A percentile compares a stretch with the other conserved stretches of the same genome.
These are phyloP conservation scores for Haplosporangium sp. DNA, from an alignment of 371 early-diverging fungal species.

Conservation along the genomic window DNA sequence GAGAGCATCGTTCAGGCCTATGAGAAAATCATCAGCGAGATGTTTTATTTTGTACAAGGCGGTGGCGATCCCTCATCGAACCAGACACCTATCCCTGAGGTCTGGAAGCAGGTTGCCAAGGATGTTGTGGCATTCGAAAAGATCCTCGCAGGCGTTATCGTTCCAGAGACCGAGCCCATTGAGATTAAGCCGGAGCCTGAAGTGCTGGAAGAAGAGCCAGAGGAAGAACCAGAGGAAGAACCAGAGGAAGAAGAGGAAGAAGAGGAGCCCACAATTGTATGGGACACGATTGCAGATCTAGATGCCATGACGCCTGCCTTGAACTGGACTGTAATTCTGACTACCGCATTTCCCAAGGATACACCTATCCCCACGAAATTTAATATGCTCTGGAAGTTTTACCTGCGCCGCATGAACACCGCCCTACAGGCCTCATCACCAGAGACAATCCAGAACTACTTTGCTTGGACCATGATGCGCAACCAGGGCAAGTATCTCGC, in stretches of 20 bases:
- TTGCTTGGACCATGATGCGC: conserved; percentile 41
- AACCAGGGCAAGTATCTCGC: conserved; percentile 23
- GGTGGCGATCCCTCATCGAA: conserved; percentile 11
- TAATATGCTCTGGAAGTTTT: conserved; percentile 27
- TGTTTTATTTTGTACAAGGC: conserved; percentile 36
- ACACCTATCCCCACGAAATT: conserved; percentile 16
- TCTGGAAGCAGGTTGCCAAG: conserved; percentile 20
- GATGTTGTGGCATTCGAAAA: conserved; percentile 30
- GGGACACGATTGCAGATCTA: conserved; percentile 36
- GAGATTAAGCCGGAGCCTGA: not conserved
- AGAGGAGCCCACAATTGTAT: conserved; percentile 6
- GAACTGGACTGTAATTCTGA: conserved; percentile 33
- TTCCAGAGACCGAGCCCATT: not conserved
- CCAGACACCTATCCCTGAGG: conserved; percentile 4
- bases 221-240: not conserved
- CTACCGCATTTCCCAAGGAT: conserved; percentile 26
- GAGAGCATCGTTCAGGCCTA: conserved; percentile 22
- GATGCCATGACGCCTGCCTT: conserved; percentile 19
- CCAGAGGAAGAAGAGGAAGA: conserved; percentile 10
- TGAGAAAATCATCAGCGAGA: conserved; percentile 18
- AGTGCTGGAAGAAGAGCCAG: not conserved
- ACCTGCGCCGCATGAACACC: conserved; percentile 14
- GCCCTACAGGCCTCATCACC: conserved; percentile 6
- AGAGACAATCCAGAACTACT: conserved; percentile 32
- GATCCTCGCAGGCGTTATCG: conserved; percentile 24